Evolutionary conservation across 169 alveolate species (phyloP), one percentile per base, ranked within the genome.

Genomic region (Amoebophrya sp.): DNA sequence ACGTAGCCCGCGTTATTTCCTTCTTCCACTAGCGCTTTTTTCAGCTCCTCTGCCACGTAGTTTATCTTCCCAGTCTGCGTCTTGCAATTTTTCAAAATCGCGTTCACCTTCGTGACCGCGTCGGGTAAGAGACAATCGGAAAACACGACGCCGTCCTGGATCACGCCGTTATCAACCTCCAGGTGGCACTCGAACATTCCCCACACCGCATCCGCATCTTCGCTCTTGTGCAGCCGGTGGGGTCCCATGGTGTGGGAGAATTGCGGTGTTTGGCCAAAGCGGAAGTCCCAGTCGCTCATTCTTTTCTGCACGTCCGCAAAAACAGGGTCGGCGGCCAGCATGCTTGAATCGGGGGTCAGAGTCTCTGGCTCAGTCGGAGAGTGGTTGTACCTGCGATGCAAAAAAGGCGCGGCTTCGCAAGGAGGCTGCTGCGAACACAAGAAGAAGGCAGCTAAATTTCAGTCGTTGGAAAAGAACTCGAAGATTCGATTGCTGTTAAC

Each of bases 151-250:
- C 83, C 83, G 35, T n/a, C 39, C 10, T 12, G 1, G 32, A 66
- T n/a, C 29, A 7, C 12, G 12, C 54, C 54, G 54, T 41, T 41
- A 25, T 66, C 83, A 1, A 66, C 83, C 12, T 66, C 32, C 32
- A 66, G 35, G 35, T 66, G 83, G 83, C 83, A 66, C 83, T 66
- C 83, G 83, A 66, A 66, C 83, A 25, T 18, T 2, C 83, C 83
- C 83, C 83, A 66, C 83, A 66, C 83, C 10, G 38, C 83, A n/a
- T 25, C 83, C 18, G 83, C 32, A 12, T 66, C 83, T n/a, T 7
- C 39, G 35, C 35, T 12, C 83, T 66, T 66, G 35, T 18, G 35
- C 83, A 66, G 35, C 32, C 83, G 83, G 35, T 7, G 32, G 18
- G 83, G 83, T 3, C 83, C 83, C 35, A 66, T 25, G 35, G 32